A percentile compares a stretch with the other conserved stretches of the same genome.
Conservation (phyloP, 192 early-diverging fungal genomes). For the Anaeromyces robustus region DNA sequence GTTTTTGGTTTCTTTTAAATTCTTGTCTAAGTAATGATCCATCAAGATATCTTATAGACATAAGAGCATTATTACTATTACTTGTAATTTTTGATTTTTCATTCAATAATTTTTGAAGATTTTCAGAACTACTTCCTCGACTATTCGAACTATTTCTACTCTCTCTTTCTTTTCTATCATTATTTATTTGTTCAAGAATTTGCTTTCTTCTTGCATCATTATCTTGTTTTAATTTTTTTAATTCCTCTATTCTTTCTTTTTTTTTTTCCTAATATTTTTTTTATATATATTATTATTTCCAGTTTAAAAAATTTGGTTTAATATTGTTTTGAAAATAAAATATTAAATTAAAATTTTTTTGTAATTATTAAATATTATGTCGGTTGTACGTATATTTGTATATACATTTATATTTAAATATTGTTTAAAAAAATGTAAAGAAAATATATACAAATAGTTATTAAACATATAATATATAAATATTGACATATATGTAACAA, state of each 20-base stretch:
- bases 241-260: background rate
- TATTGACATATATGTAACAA: too few relatives aligned
- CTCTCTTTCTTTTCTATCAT: background rate
- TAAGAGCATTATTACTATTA: background rate
- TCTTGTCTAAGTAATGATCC: background rate
- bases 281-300: background rate
- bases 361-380: too few relatives aligned
- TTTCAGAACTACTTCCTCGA: background rate
- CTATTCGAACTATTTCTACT: background rate
- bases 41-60: background rate
- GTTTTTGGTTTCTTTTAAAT: background rate
- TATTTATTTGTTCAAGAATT: background rate
- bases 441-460: too few relatives aligned
- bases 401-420: too few relatives aligned
- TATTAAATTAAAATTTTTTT: too few relatives aligned
- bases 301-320: background rate
- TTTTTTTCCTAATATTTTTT: background rate
- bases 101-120: background rate
- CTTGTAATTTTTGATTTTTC: background rate
- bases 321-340: too few relatives aligned
- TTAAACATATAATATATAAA: too few relatives aligned
- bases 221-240: background rate
- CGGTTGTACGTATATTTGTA: too few relatives aligned
- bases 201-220: background rate
- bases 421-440: too few relatives aligned